Conservation (phyloP, 1,139 yeast species). For the Candida buenavistaensis region DNA sequence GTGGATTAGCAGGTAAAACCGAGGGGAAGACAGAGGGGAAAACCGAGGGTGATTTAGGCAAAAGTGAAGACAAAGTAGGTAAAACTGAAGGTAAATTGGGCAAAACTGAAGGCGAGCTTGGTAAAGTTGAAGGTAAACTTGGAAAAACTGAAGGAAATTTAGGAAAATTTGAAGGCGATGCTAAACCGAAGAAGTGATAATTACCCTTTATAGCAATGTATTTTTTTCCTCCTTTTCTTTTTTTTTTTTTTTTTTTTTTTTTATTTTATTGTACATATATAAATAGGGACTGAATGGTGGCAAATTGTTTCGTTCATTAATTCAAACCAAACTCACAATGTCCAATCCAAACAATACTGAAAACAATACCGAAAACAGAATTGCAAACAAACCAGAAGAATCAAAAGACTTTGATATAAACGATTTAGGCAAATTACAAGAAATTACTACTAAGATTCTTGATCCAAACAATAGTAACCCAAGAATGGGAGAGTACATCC, state of each 20-base stretch:
- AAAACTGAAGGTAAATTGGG: constrained; percentile 9
- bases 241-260: too few species aligned
- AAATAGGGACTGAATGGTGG: too few species aligned
- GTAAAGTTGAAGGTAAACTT: constrained; percentile 17
- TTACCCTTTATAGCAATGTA: neutral
- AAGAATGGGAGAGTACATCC: constrained; percentile 25
- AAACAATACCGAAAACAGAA: constrained; percentile 4
- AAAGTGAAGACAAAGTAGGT: constrained; percentile 17
- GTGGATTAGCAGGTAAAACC: constrained; percentile 1
- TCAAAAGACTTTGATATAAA: constrained; percentile 6
- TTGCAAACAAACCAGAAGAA: constrained; percentile 1
- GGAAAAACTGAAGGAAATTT: constrained; percentile 14
- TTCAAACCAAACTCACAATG: neutral
- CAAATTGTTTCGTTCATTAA: too few species aligned
- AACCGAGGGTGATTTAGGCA: constrained; percentile 9
- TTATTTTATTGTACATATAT: too few species aligned
- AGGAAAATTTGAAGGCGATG: constrained; percentile 8
- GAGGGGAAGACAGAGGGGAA: constrained; percentile 9
- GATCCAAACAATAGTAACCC: constrained; percentile 33
- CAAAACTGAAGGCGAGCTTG: constrained; percentile 8
- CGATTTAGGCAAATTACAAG: constrained; percentile 15
- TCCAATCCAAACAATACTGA: constrained; percentile 1
- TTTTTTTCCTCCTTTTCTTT: neutral
- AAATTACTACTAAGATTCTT: constrained; percentile 20
- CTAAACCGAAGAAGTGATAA: neutral